Evolutionary conservation across 768 basidiomycete genomes (phyloP), one percentile per base, ranked within the genome.

Genomic region (Xerocomus potaroensis): DNA sequence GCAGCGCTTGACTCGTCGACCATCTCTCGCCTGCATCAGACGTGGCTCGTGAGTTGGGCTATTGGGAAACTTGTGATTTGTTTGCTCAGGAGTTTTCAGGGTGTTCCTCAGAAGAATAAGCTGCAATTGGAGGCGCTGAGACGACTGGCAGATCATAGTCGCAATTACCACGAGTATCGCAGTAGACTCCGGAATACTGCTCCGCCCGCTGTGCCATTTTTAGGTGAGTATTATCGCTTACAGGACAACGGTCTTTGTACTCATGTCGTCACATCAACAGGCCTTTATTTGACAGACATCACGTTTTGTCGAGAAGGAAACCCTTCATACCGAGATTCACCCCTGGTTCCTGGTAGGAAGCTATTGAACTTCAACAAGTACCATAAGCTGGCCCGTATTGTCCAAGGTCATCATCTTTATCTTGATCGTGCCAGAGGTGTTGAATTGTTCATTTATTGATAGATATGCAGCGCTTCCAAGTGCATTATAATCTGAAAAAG

Each of bases 331-430:
- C 79, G 95, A 54, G 78, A 82, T 14, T 89, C 93, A 5, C 88
- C 92, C 0, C 65, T 80, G 47, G 82, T 82, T 44, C 74, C 85
- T 1, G 77, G 77, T 48, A 84, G 89, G 67, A 87, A 83, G 57
- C 69, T 99, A 31, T 76, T 98, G 63, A 99, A 99, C 68, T 93
- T 96, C 61, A 95, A 94, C 67, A 95, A 96, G 66, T 98, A 96
- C 58, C 87, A 88, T 60, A 95, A 91, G 63, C 76, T 94, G 48
- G 86, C 86, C 27, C 76, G 83, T 59, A 91, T 95, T 55, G 78
- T 92, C 35, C 83, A 88, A 72, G 88, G 88, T 80, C 54, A 58
- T 68, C 42, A 1, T 27, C 32, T n/a, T 27, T 23, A 7, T 8
- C 9, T 22, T 45, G 32, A 23, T 18, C 31, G 3, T 24, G 43